These are phyloP conservation scores for Lactarius tabidus DNA, from an alignment of 768 basidiomycete species.

Conservation along the genomic window DNA sequence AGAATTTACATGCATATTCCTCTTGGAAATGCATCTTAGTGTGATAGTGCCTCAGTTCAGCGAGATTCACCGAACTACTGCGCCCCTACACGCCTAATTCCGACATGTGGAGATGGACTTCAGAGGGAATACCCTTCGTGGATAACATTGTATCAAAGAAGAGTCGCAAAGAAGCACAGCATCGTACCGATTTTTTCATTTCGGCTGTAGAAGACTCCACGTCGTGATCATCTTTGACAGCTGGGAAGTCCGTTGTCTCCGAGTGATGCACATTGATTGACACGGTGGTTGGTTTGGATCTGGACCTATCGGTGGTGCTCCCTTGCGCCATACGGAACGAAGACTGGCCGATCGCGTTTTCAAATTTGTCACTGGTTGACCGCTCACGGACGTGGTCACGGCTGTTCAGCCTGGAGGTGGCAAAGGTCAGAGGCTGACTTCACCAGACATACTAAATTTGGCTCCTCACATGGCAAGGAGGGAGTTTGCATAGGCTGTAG, in stretches of 20 bases:
- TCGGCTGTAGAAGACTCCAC: neutral
- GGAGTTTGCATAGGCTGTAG: constrained; percentile 48
- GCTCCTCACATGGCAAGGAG: constrained; percentile 45
- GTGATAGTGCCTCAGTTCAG: too few relatives aligned
- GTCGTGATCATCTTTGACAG: neutral
- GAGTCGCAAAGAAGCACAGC: neutral
- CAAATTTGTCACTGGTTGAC: neutral
- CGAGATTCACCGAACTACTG: too few relatives aligned
- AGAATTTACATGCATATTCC: too few relatives aligned
- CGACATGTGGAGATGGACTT: neutral
- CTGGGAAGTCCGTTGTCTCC: neutral
- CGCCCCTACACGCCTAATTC: neutral
- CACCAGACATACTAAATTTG: neutral
- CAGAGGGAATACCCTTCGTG: neutral
- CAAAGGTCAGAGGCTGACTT: neutral
- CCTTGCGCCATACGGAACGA: neutral
- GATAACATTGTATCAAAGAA: neutral
- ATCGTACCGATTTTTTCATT: neutral
- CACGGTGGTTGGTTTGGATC: neutral
- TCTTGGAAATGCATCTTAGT: too few relatives aligned
- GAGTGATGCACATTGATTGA: neutral
- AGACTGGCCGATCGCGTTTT: neutral
- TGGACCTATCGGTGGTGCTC: neutral
- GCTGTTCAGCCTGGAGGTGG: constrained; percentile 13
- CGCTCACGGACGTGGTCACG: constrained; percentile 5